A percentile compares a stretch with the other conserved stretches of the same genome.
Conservation (phyloP, 257 asterid species). For the Salvia miltiorrhiza region DNA sequence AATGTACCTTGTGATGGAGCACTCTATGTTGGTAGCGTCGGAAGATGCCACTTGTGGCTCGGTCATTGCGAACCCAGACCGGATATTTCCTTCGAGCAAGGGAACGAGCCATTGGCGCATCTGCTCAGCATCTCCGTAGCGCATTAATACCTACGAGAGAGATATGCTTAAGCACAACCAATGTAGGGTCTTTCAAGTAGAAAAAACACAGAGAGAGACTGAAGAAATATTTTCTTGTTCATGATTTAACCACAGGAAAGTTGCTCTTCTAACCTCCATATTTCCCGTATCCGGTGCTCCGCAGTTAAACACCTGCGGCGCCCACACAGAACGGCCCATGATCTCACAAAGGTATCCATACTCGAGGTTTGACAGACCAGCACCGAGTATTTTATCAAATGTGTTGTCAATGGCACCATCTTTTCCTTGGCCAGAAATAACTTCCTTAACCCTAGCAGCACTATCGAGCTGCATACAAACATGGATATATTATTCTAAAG, state of each 20-base stretch:
- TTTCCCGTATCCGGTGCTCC: conserved; percentile 99
- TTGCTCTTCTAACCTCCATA: conserved; percentile 75
- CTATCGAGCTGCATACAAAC: conserved; percentile 68
- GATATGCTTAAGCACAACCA: background rate
- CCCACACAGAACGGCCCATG: conserved; percentile 96
- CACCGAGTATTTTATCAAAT: conserved; percentile 60
- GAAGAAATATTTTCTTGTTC: no score
- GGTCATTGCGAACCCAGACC: conserved; percentile 99
- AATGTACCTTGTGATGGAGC: conserved; percentile 78
- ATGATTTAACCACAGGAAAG: no score
- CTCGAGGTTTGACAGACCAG: conserved; percentile 89
- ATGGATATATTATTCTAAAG: background rate
- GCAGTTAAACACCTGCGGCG: conserved; percentile 91
- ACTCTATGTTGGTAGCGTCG: conserved; percentile 95
- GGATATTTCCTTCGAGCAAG: conserved; percentile 78
- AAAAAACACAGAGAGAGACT: no score
- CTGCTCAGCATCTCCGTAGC: conserved; percentile 85
- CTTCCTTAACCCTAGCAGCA: conserved; percentile 79
- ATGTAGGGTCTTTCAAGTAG: no score
- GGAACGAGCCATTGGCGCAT: conserved; percentile 81
- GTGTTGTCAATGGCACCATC: conserved; percentile 35
- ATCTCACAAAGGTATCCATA: conserved; percentile 91
- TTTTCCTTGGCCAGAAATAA: conserved; percentile 38
- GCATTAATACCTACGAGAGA: conserved; percentile 68
- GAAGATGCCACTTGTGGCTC: conserved; percentile 99